These are phyloP conservation scores for Pholiota microspora DNA, from an alignment of 768 basidiomycete species.

Conservation along the genomic window DNA sequence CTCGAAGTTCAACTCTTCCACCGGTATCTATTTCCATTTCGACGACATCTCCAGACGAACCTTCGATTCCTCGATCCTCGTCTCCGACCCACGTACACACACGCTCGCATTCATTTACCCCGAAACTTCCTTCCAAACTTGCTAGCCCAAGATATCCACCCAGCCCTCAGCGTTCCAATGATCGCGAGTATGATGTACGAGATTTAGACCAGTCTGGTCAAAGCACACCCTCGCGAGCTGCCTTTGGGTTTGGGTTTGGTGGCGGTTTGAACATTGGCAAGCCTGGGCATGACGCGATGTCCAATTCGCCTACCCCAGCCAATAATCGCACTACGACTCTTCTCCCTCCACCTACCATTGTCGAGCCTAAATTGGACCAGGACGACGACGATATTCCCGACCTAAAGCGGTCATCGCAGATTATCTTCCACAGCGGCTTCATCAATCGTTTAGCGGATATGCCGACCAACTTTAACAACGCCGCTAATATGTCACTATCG, in stretches of 20 bases:
- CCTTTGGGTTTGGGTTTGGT: constrained; percentile 23
- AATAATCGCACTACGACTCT: constrained; percentile 30
- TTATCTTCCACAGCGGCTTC: constrained; percentile 73
- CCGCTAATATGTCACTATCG: constrained; percentile 33
- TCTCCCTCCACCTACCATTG: constrained; percentile 48
- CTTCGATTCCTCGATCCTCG: constrained; percentile 16
- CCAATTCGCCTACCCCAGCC: constrained; percentile 12
- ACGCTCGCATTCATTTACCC: constrained; percentile 70
- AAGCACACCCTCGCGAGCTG: constrained; percentile 18
- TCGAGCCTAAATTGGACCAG: constrained; percentile 35
- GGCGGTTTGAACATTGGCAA: constrained; percentile 13
- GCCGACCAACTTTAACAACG: constrained; percentile 33
- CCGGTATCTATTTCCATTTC: constrained; percentile 50
- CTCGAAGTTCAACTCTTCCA: constrained; percentile 32
- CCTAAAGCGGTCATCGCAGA: constrained; percentile 69
- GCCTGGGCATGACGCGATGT: constrained; percentile 2
- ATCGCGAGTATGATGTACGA: constrained; percentile 15
- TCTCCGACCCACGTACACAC: constrained; percentile 50
- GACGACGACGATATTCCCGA: constrained; percentile 30
- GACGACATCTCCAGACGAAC: constrained; percentile 36
- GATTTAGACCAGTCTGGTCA: constrained; percentile 12
- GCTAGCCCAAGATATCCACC: constrained; percentile 51
- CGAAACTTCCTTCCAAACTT: constrained; percentile 68
- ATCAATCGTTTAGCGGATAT: constrained; percentile 67
- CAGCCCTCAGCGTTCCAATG: constrained; percentile 47